phyloP scores from a whole-genome alignment of 176 grass and related monocot species.

The Oryza punctata region DNA sequence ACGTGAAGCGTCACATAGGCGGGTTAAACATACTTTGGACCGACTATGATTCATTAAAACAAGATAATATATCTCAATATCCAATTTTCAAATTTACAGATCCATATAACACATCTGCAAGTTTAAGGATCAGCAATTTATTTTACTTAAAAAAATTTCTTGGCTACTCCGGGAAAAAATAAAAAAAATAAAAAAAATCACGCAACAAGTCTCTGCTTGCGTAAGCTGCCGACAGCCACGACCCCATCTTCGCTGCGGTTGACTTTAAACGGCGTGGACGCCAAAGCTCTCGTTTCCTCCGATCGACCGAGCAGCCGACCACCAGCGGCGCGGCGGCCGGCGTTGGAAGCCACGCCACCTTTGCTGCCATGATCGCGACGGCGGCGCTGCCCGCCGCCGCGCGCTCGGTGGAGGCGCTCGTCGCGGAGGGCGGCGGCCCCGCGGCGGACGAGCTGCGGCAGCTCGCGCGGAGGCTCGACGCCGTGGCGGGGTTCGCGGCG shows the following conservation, averaged over 20 bases:
- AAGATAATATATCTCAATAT: too few relatives aligned
- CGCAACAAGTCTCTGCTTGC: not conserved
- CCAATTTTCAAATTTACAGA: too few relatives aligned
- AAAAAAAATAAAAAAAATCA: too few relatives aligned
- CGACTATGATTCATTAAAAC: too few relatives aligned
- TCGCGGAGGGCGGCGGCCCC: not conserved
- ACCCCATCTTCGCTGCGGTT: not conserved
- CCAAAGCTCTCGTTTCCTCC: not conserved
- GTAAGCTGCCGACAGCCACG: not conserved
- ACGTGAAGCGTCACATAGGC: too few relatives aligned
- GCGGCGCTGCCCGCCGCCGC: slow-evolving; percentile 22
- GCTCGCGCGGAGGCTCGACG: slow-evolving; percentile 16
- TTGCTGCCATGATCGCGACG: slow-evolving; percentile 32
- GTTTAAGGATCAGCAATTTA: too few relatives aligned
- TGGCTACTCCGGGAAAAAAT: too few relatives aligned
- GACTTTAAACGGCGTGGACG: not conserved
- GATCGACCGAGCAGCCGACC: too few relatives aligned
- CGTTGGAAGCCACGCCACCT: not conserved
- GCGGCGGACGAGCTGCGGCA: slow-evolving; percentile 36
- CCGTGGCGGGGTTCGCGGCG: not conserved
- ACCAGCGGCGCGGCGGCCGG: too few relatives aligned
- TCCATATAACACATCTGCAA: too few relatives aligned
- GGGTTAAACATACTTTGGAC: too few relatives aligned
- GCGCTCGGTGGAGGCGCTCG: slow-evolving; percentile 22
- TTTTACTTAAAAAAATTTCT: too few relatives aligned